Conservation (phyloP, 2,329 filamentous ascomycete genomes). For the Dryadomyces quercivorus region DNA sequence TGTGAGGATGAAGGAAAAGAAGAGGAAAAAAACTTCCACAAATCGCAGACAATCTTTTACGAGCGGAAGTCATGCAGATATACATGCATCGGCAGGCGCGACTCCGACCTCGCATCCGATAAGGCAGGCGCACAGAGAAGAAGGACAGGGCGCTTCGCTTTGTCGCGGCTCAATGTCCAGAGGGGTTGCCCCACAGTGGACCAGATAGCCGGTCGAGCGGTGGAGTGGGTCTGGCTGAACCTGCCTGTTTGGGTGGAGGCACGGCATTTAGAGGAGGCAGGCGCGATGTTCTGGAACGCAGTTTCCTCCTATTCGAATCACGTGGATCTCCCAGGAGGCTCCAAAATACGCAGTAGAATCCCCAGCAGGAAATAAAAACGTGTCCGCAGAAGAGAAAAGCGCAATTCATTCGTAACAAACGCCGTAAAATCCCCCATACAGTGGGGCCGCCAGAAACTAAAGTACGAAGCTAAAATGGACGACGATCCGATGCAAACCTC, state of each 20-base stretch:
- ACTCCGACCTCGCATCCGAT: constrained; percentile 2
- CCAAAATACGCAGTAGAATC: too few species aligned
- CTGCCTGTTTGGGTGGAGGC: too few species aligned
- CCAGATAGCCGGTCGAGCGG: too few species aligned
- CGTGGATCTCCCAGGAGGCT: too few species aligned
- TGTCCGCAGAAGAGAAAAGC: too few species aligned
- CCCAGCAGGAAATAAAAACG: too few species aligned
- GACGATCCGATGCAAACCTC: background rate
- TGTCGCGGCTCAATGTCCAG: background rate
- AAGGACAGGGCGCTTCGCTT: background rate
- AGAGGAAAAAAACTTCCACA: background rate
- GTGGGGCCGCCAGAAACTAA: background rate
- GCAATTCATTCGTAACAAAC: too few species aligned
- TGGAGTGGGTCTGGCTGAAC: too few species aligned
- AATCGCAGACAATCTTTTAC: too few species aligned
- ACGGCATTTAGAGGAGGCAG: too few species aligned
- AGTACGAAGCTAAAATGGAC: background rate
- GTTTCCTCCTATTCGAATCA: too few species aligned
- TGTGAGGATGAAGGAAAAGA: background rate
- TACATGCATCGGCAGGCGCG: background rate
- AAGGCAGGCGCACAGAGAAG: background rate
- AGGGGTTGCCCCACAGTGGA: background rate
- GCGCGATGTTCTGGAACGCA: too few species aligned
- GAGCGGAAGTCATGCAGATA: background rate
- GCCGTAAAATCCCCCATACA: background rate